A percentile compares a stretch with the other conserved stretches of the same genome.
These are phyloP conservation scores for Dunaliella salina DNA, from an alignment of 163 green algal genomes.

Conservation along the genomic window DNA sequence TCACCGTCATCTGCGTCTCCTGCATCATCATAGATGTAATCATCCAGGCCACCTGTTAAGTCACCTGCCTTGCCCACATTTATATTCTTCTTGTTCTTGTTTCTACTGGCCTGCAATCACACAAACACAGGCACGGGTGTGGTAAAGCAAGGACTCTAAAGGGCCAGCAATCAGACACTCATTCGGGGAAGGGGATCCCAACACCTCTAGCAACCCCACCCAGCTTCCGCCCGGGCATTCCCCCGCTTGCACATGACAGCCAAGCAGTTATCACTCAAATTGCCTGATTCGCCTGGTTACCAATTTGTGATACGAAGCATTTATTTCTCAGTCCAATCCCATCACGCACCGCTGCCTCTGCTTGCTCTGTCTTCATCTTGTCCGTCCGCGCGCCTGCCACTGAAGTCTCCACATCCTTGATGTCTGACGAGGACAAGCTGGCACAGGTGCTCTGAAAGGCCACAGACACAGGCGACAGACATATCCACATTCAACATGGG, in stretches of 20 bases:
- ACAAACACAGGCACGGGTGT: not conserved
- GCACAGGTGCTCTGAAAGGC: constrained; percentile 25
- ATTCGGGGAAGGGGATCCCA: not conserved
- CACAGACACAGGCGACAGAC: not conserved
- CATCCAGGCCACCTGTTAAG: constrained; percentile 68
- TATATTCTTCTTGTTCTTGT: constrained; percentile 64
- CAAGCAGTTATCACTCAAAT: too few species aligned
- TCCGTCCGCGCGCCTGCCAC: constrained; percentile 63
- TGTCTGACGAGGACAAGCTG: constrained; percentile 43
- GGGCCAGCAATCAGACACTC: not conserved
- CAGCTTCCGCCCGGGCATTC: not conserved
- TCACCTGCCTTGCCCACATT: constrained; percentile 65
- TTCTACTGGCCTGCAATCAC: constrained; percentile 30
- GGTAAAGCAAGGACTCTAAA: not conserved
- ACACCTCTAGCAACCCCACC: not conserved
- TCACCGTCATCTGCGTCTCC: constrained; percentile 44
- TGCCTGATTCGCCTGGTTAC: too few species aligned
- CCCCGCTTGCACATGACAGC: too few species aligned
- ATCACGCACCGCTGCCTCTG: constrained; percentile 29
- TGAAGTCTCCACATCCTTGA: constrained; percentile 75
- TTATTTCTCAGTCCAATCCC: not conserved
- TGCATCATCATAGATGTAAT: constrained; percentile 69
- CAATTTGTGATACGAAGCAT: too few species aligned
- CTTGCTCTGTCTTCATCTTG: constrained; percentile 75
- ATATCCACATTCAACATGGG: too few species aligned